Evolutionary conservation across 2,329 filamentous ascomycete genomes (phyloP).

Genomic region (Phyllosticta citrichinensis): DNA sequence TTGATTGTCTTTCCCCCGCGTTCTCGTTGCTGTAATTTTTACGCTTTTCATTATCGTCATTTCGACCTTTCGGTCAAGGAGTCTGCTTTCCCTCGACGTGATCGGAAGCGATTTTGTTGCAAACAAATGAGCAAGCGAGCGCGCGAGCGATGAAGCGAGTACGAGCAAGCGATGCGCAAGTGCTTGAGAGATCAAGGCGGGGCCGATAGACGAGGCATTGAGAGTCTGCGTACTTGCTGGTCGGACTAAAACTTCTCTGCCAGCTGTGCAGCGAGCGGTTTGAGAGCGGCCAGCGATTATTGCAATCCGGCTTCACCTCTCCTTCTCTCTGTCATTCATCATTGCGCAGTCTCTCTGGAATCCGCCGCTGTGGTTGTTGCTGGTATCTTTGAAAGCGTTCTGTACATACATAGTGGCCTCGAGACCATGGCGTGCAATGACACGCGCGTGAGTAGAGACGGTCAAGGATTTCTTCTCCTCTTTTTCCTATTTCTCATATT

Average conservation of each 20-base stretch:
- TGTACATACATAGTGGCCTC: neutral
- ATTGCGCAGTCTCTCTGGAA: too few species aligned
- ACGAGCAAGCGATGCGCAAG: neutral
- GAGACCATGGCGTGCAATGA: too few species aligned
- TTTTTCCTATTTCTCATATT: neutral
- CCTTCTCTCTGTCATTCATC: too few species aligned
- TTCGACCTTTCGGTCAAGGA: neutral
- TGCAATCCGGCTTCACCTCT: too few species aligned
- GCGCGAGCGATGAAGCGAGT: neutral
- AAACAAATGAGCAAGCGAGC: neutral
- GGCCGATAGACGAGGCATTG: too few species aligned
- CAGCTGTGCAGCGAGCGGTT: too few species aligned
- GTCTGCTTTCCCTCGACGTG: neutral
- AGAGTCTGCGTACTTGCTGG: too few species aligned
- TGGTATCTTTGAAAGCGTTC: neutral
- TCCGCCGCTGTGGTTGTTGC: too few species aligned
- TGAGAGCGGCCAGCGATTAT: too few species aligned
- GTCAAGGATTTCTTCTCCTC: neutral
- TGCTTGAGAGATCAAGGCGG: neutral
- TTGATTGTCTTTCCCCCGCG: neutral
- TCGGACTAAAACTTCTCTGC: too few species aligned
- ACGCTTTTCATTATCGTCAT: neutral
- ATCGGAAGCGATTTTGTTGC: neutral
- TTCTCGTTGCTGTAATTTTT: neutral
- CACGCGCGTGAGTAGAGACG: too few species aligned